Evolutionary conservation across 2,329 filamentous ascomycete species (phyloP).

Genomic region (Westerdykella ornata): DNA sequence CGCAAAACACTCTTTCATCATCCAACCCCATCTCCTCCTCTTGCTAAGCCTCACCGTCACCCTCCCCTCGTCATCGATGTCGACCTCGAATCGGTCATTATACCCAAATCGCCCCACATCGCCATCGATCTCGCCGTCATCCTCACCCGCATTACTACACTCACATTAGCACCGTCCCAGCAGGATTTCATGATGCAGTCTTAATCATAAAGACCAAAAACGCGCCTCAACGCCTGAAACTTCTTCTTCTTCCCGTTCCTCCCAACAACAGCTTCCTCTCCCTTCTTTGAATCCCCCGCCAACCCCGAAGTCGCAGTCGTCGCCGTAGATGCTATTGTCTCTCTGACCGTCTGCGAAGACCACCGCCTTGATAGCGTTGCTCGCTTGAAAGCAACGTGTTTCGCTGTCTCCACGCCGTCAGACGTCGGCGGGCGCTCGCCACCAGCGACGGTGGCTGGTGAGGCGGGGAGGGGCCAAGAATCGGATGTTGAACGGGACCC

Average conservation of each 20-base stretch:
- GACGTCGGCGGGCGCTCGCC: slow-evolving; percentile 28
- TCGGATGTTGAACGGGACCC: slow-evolving; percentile 31
- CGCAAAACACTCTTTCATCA: too few relatives aligned
- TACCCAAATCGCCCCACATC: too few relatives aligned
- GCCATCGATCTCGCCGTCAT: too few relatives aligned
- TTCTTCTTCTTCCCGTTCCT: slow-evolving; percentile 54
- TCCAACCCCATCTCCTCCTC: too few relatives aligned
- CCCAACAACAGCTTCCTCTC: slow-evolving; percentile 26
- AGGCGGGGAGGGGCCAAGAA: slow-evolving; percentile 47
- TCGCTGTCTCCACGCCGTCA: slow-evolving; percentile 16
- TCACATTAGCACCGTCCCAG: too few relatives aligned
- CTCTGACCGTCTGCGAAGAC: slow-evolving; percentile 10
- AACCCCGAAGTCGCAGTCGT: slow-evolving; percentile 14
- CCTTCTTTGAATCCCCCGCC: slow-evolving; percentile 24
- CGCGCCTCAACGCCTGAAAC: slow-evolving; percentile 59
- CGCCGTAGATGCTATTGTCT: slow-evolving; percentile 13
- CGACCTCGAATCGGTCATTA: too few relatives aligned
- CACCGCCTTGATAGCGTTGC: slow-evolving; percentile 17
- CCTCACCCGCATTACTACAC: too few relatives aligned
- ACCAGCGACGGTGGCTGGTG: slow-evolving; percentile 17
- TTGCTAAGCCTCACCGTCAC: too few relatives aligned
- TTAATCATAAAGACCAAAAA: slow-evolving; percentile 56
- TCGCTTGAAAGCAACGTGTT: background rate
- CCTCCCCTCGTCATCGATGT: too few relatives aligned
- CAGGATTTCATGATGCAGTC: background rate